Percentiles rank a stretch among this genome's conserved stretches.
phyloP scores from a whole-genome alignment of 1,284 basidiomycete genomes.

The Spongispora temasekensis region DNA sequence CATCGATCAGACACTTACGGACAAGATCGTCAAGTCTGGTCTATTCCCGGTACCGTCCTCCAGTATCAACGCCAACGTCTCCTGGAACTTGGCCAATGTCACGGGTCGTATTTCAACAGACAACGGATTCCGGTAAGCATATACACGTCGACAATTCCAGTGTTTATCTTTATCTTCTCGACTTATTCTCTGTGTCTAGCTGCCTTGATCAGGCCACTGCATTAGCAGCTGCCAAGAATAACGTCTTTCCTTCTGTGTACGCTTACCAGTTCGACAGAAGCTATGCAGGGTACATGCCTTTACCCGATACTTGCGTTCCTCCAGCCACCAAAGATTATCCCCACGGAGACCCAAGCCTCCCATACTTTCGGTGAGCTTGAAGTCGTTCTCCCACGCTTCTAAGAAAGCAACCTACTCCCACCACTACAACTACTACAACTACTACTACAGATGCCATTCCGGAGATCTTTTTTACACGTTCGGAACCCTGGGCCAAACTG shows the following conservation, averaged over 20 bases:
- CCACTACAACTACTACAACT: too few species aligned
- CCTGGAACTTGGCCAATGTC: conserved; percentile 11
- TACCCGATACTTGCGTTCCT: conserved; percentile 39
- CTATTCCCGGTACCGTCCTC: conserved; percentile 4
- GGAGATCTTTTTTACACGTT: conserved; percentile 43
- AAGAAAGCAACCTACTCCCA: too few species aligned
- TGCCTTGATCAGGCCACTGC: conserved; percentile 44
- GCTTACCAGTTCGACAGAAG: conserved; percentile 42
- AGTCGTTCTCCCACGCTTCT: too few species aligned
- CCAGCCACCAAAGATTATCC: conserved; percentile 36
- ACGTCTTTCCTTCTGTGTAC: conserved; percentile 37
- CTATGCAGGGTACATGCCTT: conserved; percentile 41
- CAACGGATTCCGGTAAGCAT: conserved; percentile 10
- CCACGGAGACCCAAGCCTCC: conserved; percentile 35
- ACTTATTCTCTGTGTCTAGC: background rate
- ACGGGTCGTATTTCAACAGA: conserved; percentile 8
- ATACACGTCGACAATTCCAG: too few species aligned
- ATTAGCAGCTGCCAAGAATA: conserved; percentile 34
- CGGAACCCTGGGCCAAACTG: conserved; percentile 34
- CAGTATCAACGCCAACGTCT: conserved; percentile 1
- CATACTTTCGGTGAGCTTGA: conserved; percentile 27
- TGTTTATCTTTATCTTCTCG: background rate
- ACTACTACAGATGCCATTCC: conserved; percentile 40
- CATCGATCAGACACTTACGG: conserved; percentile 4
- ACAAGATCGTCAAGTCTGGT: conserved; percentile 7